Evolutionary conservation across 768 basidiomycete species (phyloP), one percentile per base, ranked within the genome.

Genomic region (Termitomyces eurrhizus): DNA sequence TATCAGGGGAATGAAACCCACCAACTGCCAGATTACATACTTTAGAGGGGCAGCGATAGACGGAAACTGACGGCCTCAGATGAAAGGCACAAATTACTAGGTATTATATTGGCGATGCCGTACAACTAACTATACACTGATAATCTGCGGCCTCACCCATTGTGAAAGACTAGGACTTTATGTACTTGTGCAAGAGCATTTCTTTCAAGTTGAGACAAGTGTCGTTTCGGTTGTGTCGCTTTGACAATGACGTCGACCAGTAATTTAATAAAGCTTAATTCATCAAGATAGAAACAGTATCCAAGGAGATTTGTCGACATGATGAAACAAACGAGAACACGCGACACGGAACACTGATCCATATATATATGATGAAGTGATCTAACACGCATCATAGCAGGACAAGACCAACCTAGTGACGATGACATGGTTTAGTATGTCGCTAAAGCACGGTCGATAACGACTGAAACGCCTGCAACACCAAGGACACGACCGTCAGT

Each of bases 271-370:
- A 42, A 42, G 39, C 16, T n/a, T 8, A 42, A 42, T 42, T 42
- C 24, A 24, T 39, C 42, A 32, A 42, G n/a, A 42, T 24, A 41
- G 39, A 54, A 54, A 49, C 35, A 46, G 46, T 37, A 42, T 18
- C 14, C 11, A 54, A 37, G 52, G 33, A 53, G 16, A 26, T 7
- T 36, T 26, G 24, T 49, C 33, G 18, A 56, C 32, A 18, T 44
- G 60, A 52, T 61, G 48, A 24, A 32, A 56, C 48, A 58, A 26
- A 45, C 29, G 54, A 56, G 32, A n/a, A 56, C 36, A 50, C 42
- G 45, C 36, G 54, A 60, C 54, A 56, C 59, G 59, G 54, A 60
- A 56, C 59, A 52, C 13, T 49, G 59, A 60, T 60, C 32, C 29
- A 36, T 36, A 7, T 4, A 53, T 11, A 8, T 12, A 50, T 49